Base-by-base conservation (phyloP, 139 green algal genomes). In the Asterochloris erici region DNA sequence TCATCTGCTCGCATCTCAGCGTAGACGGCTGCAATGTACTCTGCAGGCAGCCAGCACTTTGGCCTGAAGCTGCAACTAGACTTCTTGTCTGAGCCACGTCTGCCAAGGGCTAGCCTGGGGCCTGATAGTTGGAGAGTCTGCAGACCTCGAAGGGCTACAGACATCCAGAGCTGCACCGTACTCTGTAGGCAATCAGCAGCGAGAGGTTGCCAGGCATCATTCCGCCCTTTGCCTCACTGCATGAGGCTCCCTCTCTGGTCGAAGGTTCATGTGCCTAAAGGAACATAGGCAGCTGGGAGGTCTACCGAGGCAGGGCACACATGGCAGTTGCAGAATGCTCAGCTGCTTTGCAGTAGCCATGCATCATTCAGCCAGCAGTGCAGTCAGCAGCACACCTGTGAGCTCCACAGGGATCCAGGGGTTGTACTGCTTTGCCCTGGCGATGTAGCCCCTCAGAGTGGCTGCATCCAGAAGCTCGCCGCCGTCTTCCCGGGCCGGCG, bases 11-110 rank as follows among this genome's bases (percentile, higher is more conserved):
- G 88, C 87, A 99, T 91, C 84, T 96, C 92, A 14, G 92, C 87
- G 82, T 99, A 99, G 63, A 96, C 88, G 0, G 87, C 87, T 1
- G 96, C 91, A 1, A 99, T 90, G 82, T 97, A 99, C 71, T 97
- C 94, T 89, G 82, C 79, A 75, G 12, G 9, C 75, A 28, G 66
- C 23, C 15, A 24, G n/a, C 24, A 9, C 4, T 73, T 2, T 73
- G 21, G 23, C 21, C 66, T 26, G 4, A 21, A 73, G 66, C 23
- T 73, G 66, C 66, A 73, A 9, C 38, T 54, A 54, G 38, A 54
- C 38, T 6, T 10, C 38, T 73, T 21, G 66, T 24, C 66, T 73
- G 66, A 12, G 66, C 64, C 15, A 15, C 15, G 64, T 17, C 15
- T 70, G 64, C 64, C 4, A 54, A 54, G 38, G 38, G 38, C 38